These are phyloP conservation scores for Aspergillus piperis DNA, from an alignment of 2,329 filamentous ascomycete species.

Conservation along the genomic window DNA sequence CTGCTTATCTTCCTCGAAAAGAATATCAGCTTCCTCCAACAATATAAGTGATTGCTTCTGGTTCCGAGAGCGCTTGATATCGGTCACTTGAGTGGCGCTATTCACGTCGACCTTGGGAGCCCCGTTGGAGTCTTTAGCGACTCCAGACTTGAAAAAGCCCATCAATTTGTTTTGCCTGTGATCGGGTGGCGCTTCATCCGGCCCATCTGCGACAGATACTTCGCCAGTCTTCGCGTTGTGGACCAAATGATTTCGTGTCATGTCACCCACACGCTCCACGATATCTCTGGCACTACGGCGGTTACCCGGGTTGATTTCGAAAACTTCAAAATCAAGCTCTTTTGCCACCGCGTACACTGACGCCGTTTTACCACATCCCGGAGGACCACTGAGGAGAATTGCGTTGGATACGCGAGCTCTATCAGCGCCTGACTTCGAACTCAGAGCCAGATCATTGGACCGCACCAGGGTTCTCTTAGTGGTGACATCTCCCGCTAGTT, in stretches of 20 bases:
- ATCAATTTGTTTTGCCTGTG: slow-evolving; percentile 78
- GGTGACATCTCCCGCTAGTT: slow-evolving; percentile 44
- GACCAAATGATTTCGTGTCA: slow-evolving; percentile 94
- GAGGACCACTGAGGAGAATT: slow-evolving; percentile 84
- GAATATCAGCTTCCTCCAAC: slow-evolving; percentile 87
- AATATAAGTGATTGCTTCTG: slow-evolving; percentile 96
- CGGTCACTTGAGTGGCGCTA: slow-evolving; percentile 25
- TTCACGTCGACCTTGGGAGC: slow-evolving; percentile 21
- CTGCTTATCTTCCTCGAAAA: slow-evolving; percentile 93
- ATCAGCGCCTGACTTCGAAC: slow-evolving; percentile 39
- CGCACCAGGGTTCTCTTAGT: slow-evolving; percentile 45
- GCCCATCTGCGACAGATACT: slow-evolving; percentile 42
- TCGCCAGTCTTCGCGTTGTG: slow-evolving; percentile 48
- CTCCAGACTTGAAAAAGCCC: slow-evolving; percentile 72
- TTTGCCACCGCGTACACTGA: slow-evolving; percentile 88
- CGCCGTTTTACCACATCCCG: slow-evolving; percentile 91
- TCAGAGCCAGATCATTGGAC: slow-evolving; percentile 38
- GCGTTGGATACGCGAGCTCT: slow-evolving; percentile 66
- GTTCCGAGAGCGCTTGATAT: slow-evolving; percentile 40
- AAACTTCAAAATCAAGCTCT: slow-evolving; percentile 89
- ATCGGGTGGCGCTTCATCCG: slow-evolving; percentile 62
- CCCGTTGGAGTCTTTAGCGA: slow-evolving; percentile 27
- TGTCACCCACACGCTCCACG: slow-evolving; percentile 88
- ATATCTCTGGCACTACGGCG: slow-evolving; percentile 87
- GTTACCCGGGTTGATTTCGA: slow-evolving; percentile 86